Evolutionary conservation across 805 yeast species (phyloP).

Genomic region (Torulaspora gathmanii): DNA sequence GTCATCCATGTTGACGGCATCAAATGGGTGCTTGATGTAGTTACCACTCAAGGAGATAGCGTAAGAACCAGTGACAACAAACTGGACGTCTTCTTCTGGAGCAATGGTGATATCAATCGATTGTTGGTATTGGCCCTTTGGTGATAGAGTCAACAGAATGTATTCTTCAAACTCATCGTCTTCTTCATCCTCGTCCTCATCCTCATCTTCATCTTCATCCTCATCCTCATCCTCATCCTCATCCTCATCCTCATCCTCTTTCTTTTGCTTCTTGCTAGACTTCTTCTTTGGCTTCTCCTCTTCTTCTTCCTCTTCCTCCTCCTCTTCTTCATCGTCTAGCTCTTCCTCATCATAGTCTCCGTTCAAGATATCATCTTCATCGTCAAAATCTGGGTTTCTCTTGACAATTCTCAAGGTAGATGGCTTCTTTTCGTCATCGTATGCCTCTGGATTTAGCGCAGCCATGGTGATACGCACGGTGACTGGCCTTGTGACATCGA

Average conservation of each 20-base stretch:
- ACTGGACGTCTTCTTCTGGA: conserved; percentile 90
- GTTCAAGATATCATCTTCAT: conserved; percentile 43
- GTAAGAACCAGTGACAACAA: conserved; percentile 94
- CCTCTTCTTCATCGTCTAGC: conserved; percentile 43
- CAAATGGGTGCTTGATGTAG: conserved; percentile 93
- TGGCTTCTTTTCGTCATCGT: conserved; percentile 78
- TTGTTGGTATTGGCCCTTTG: conserved; percentile 82
- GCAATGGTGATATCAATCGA: conserved; percentile 81
- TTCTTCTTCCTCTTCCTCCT: conserved; percentile 39
- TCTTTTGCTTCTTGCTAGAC: conserved; percentile 50
- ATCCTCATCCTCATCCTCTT: conserved; percentile 39
- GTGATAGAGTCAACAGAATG: conserved; percentile 85
- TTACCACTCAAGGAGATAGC: conserved; percentile 90
- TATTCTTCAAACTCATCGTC: conserved; percentile 79
- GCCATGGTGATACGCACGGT: conserved; percentile 91
- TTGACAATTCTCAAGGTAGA: conserved; percentile 86
- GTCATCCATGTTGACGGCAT: conserved; percentile 41
- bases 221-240: conserved; percentile 49
- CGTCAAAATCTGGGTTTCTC: conserved; percentile 50
- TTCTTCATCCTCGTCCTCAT: conserved; percentile 54
- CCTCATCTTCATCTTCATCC: conserved; percentile 49
- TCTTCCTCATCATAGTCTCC: conserved; percentile 44
- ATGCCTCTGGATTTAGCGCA: conserved; percentile 80
- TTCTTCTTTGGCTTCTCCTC: conserved; percentile 39
- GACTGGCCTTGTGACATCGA: conserved; percentile 80